Evolutionary conservation across 768 basidiomycete species (phyloP), one percentile per base, ranked within the genome.

Genomic region (Tricholoma hemisulphureum): DNA sequence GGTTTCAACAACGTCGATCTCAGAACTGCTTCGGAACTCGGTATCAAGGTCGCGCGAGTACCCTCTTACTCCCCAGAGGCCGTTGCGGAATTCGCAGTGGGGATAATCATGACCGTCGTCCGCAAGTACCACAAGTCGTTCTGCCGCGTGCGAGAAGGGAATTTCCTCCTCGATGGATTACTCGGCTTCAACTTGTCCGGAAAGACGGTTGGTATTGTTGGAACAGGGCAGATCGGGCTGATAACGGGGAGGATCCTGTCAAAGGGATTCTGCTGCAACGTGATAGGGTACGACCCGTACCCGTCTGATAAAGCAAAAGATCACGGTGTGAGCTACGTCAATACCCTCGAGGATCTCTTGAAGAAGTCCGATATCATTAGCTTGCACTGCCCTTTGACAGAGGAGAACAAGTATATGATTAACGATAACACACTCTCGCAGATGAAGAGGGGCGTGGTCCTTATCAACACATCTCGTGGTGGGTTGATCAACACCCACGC

Each of bases 91-190:
- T 79, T 79, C 62, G 68, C 76, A 14, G 73, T 79, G 18, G 77
- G 77, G n/a, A 79, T 77, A 75, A 71, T 79, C 53, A 61, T 79
- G 65, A 79, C 76, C 28, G 74, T 79, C 39, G 66, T 77, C 9
- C 73, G 77, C 57, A 79, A 79, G 61, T 79, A 76, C 59, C 77
- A 79, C 67, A 79, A 79, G 59, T 75, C 77, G 9, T 77, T 75
- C 60, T 71, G 71, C 49, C 75, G 77, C n/a, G 76, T 79, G 2
- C 75, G 77, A 6, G 77, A 79, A 58, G 76, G 76, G 2, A 79
- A 79, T 56, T 77, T 79, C 64, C 72, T 79, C 35, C 72, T 79
- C 35, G 77, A 79, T 51, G 76, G 76, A 14, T 69, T 79, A 8
- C 64, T 79, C 4, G 77, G 77, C 0, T 71, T 75, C 66, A 79